Percentiles rank a stretch among this genome's conserved stretches.
These are phyloP conservation scores for Penicillium palitans DNA, from an alignment of 2,329 filamentous ascomycete genomes.

Conservation along the genomic window DNA sequence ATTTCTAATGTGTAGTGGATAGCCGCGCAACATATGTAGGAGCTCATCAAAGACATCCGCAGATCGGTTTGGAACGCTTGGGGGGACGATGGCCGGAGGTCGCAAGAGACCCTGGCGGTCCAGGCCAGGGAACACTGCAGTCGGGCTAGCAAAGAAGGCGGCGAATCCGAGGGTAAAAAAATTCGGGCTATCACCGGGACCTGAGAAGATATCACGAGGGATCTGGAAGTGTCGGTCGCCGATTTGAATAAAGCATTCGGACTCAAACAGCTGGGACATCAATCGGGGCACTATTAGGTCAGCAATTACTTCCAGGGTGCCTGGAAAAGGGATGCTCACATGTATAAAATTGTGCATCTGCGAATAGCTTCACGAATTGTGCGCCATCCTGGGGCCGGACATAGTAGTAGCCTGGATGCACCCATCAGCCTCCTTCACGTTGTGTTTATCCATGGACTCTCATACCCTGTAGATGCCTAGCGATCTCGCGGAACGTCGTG, in stretches of 20 bases:
- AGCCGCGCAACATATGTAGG: constrained; percentile 77
- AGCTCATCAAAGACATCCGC: constrained; percentile 84
- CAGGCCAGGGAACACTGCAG: constrained; percentile 82
- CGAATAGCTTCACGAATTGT: constrained; percentile 89
- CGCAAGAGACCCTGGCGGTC: constrained; percentile 76
- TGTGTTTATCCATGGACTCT: not conserved
- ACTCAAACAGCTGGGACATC: constrained; percentile 86
- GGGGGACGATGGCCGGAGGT: constrained; percentile 81
- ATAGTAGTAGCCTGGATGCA: constrained; percentile 71
- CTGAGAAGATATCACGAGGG: constrained; percentile 79
- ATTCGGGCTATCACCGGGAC: constrained; percentile 88
- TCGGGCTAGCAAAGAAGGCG: constrained; percentile 78
- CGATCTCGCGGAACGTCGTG: constrained; percentile 83
- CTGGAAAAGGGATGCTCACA: constrained; percentile 51
- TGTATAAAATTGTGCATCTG: constrained; percentile 93
- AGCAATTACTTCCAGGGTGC: not conserved
- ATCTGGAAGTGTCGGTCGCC: constrained; percentile 86
- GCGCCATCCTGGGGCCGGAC: constrained; percentile 75
- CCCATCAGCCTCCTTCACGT: constrained; percentile 6
- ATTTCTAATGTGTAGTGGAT: constrained; percentile 73
- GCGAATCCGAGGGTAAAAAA: constrained; percentile 92
- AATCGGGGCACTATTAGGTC: constrained; percentile 71
- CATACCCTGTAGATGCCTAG: constrained; percentile 76
- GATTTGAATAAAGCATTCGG: constrained; percentile 88
- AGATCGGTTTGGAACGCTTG: constrained; percentile 74